These are phyloP conservation scores for Ogataea allantospora DNA, from an alignment of 805 yeast species.

Conservation along the genomic window DNA sequence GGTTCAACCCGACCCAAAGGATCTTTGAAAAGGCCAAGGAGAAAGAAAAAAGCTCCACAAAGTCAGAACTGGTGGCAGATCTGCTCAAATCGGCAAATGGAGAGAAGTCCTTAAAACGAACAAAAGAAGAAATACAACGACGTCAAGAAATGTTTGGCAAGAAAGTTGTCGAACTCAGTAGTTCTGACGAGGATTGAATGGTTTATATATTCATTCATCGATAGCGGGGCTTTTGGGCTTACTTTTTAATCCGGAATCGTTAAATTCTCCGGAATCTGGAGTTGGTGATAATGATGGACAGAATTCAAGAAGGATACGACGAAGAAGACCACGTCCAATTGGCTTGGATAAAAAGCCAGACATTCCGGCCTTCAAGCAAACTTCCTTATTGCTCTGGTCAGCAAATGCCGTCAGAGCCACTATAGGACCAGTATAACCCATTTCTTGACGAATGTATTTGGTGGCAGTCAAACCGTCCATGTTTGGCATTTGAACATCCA, in stretches of 20 bases:
- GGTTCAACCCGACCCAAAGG: constrained; percentile 31
- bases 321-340: constrained; percentile 65
- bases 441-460: constrained; percentile 59
- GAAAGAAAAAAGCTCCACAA: constrained; percentile 1
- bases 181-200: constrained; percentile 10
- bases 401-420: constrained; percentile 96
- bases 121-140: constrained; percentile 18
- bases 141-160: constrained; percentile 9
- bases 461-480: constrained; percentile 90
- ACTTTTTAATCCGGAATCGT: constrained; percentile 5
- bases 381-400: constrained; percentile 84
- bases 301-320: constrained; percentile 52
- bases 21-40: constrained; percentile 17
- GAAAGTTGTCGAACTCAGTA: constrained; percentile 14
- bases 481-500: constrained; percentile 98
- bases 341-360: constrained; percentile 89
- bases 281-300: constrained; percentile 26
- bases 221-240: constrained; percentile 8
- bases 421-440: constrained; percentile 67
- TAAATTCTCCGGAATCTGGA: neutral
- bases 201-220: constrained; percentile 14
- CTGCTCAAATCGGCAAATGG: constrained; percentile 8
- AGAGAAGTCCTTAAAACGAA: constrained; percentile 19
- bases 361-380: constrained; percentile 90
- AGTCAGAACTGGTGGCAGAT: constrained; percentile 12